Conservation (phyloP, 2,329 filamentous ascomycete species). For the Fusarium tricinctum region DNA sequence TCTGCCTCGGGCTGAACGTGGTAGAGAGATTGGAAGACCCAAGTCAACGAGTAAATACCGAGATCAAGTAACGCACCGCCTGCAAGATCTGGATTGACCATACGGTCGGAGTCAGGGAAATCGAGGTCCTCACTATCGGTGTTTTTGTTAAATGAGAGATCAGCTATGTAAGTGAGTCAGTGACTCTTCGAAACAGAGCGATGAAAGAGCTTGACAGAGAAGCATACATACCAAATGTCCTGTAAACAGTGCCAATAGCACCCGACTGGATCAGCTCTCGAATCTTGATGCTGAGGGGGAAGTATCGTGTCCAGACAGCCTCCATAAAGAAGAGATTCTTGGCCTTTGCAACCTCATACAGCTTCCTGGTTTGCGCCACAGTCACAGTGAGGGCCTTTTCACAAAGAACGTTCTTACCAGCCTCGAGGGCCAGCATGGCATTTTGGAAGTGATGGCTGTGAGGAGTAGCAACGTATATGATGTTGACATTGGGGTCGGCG, state of each 20-base stretch:
- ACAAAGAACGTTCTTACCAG: slow-evolving; percentile 89
- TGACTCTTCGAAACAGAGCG: neutral
- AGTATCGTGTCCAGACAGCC: slow-evolving; percentile 91
- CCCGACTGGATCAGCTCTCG: slow-evolving; percentile 72
- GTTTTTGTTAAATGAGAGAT: slow-evolving; percentile 72
- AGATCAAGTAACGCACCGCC: slow-evolving; percentile 87
- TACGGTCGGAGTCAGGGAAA: slow-evolving; percentile 75
- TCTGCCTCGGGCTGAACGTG: slow-evolving; percentile 78
- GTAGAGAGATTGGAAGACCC: slow-evolving; percentile 92
- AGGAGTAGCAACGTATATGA: slow-evolving; percentile 90
- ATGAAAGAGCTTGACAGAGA: neutral
- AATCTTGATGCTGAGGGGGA: slow-evolving; percentile 84
- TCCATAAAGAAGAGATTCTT: slow-evolving; percentile 87
- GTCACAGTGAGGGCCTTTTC: slow-evolving; percentile 93
- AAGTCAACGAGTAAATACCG: slow-evolving; percentile 89
- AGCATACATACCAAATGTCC: slow-evolving; percentile 63
- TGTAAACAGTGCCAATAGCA: slow-evolving; percentile 72
- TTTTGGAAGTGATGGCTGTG: slow-evolving; percentile 96
- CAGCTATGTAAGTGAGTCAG: slow-evolving; percentile 57
- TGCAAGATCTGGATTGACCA: slow-evolving; percentile 85
- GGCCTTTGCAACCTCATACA: slow-evolving; percentile 78
- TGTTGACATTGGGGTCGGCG: slow-evolving; percentile 81
- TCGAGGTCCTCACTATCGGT: slow-evolving; percentile 69
- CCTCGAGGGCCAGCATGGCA: slow-evolving; percentile 83
- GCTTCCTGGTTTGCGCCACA: slow-evolving; percentile 78